Conservation (phyloP, 2,329 filamentous ascomycete species). For the Elsinoe necatrix region DNA sequence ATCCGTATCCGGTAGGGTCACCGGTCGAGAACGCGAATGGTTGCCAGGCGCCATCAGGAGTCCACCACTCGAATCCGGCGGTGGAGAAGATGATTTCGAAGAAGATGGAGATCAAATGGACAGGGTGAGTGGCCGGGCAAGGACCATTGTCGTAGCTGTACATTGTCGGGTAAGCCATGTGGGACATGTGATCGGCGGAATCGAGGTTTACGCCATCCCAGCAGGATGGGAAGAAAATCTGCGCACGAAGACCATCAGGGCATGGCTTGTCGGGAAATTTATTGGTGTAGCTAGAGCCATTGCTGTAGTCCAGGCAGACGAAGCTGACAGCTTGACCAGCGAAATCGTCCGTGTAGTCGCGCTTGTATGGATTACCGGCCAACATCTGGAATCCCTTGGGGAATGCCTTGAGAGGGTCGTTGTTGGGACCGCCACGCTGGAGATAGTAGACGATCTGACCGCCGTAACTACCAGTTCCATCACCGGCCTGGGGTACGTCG, state of each 20-base stretch:
- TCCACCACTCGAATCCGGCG: conserved; percentile 27
- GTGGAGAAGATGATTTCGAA: conserved; percentile 33
- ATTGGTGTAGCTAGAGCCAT: conserved; percentile 38
- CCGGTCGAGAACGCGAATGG: conserved; percentile 41
- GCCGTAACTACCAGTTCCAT: conserved; percentile 34
- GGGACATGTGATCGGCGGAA: conserved; percentile 52
- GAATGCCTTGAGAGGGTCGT: conserved; percentile 62
- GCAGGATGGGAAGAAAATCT: conserved; percentile 64
- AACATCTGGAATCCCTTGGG: conserved; percentile 67
- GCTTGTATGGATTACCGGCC: conserved; percentile 52
- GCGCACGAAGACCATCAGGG: conserved; percentile 53
- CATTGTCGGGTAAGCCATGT: conserved; percentile 54
- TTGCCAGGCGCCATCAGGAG: conserved; percentile 27
- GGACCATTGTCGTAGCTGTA: conserved; percentile 33
- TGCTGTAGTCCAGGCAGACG: conserved; percentile 46
- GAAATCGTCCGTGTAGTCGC: conserved; percentile 48
- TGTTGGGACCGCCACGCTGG: conserved; percentile 42
- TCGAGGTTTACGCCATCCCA: conserved; percentile 56
- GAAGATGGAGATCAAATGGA: conserved; percentile 35
- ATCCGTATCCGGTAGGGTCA: conserved; percentile 44
- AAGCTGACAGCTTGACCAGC: conserved; percentile 48
- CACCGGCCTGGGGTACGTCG: conserved; percentile 51
- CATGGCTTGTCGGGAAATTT: conserved; percentile 63
- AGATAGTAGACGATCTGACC: conserved; percentile 72
- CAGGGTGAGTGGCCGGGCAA: conserved; percentile 34